phyloP scores from a whole-genome alignment of 768 basidiomycete genomes.

The Tulasnella calospora region DNA sequence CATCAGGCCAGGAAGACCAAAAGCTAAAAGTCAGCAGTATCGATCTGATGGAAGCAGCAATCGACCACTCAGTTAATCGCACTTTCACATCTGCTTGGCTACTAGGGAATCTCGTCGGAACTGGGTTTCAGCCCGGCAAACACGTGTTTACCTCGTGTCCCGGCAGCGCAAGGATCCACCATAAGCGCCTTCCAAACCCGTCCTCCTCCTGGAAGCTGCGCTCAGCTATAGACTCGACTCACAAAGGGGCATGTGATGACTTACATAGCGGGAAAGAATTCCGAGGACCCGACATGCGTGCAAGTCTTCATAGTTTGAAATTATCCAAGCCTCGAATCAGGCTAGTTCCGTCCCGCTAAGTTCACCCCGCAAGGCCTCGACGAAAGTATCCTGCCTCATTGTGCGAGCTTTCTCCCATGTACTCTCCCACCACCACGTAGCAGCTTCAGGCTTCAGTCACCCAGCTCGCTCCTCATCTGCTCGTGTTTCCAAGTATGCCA shows the following conservation, averaged over 20 bases:
- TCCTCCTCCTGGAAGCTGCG: background rate
- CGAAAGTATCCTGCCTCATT: slow-evolving; percentile 4
- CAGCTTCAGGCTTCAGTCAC: background rate
- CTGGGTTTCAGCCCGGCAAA: background rate
- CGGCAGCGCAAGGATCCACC: background rate
- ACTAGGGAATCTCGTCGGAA: background rate
- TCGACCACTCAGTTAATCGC: background rate
- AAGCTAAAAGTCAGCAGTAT: background rate
- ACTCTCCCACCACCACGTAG: slow-evolving; percentile 2
- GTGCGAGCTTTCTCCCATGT: slow-evolving; percentile 9
- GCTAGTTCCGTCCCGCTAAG: slow-evolving; percentile 11
- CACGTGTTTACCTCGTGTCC: background rate
- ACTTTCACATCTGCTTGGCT: background rate
- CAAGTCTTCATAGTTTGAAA: slow-evolving; percentile 6
- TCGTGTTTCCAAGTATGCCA: background rate
- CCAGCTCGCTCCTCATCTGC: slow-evolving; percentile 7
- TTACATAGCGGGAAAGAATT: background rate
- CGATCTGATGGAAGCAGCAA: background rate
- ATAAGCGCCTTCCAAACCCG: background rate
- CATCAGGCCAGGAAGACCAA: background rate
- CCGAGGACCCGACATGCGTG: background rate
- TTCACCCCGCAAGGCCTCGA: slow-evolving; percentile 9
- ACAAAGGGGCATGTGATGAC: slow-evolving; percentile 10
- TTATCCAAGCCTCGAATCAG: background rate
- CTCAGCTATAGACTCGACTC: background rate